Evolutionary conservation across 371 early-diverging fungal genomes (phyloP).

Genomic region (Chytridium lagenaria): DNA sequence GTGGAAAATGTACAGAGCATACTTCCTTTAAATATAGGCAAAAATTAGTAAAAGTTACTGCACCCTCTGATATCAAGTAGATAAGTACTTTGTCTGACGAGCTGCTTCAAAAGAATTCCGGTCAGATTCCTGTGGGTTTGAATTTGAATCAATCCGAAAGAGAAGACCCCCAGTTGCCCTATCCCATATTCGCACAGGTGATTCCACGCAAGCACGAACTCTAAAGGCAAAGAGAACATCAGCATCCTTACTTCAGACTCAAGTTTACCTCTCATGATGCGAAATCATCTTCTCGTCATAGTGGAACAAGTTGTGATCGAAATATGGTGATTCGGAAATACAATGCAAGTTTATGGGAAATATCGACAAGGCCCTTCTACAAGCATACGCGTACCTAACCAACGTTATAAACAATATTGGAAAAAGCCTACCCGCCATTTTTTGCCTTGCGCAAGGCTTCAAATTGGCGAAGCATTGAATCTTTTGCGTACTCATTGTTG

Average conservation of each 20-base stretch:
- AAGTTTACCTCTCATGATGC: conserved; percentile 57
- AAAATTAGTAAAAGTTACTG: too few species aligned
- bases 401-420: background rate
- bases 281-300: conserved; percentile 68
- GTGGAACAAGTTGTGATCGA: conserved; percentile 62
- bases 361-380: conserved; percentile 56
- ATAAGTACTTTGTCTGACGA: too few species aligned
- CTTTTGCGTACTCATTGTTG: conserved; percentile 62
- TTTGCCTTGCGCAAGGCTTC: conserved; percentile 63
- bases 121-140: too few species aligned
- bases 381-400: conserved; percentile 53
- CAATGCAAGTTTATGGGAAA: conserved; percentile 67
- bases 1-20: conserved; percentile 63
- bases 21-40: conserved; percentile 45
- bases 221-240: conserved; percentile 37
- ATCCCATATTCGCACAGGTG: conserved; percentile 63
- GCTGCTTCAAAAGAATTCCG: too few species aligned
- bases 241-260: background rate
- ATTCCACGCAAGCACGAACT: conserved; percentile 53
- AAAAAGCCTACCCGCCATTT: conserved; percentile 65
- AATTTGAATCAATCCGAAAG: conserved; percentile 61
- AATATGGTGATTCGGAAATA: conserved; percentile 62
- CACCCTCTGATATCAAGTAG: too few species aligned
- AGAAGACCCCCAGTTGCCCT: conserved; percentile 56
- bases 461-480: conserved; percentile 56